Percentiles rank a stretch among this genome's conserved stretches.
These are phyloP conservation scores for Exserohilum rostratum DNA, from an alignment of 2,329 filamentous ascomycete species.

Conservation along the genomic window DNA sequence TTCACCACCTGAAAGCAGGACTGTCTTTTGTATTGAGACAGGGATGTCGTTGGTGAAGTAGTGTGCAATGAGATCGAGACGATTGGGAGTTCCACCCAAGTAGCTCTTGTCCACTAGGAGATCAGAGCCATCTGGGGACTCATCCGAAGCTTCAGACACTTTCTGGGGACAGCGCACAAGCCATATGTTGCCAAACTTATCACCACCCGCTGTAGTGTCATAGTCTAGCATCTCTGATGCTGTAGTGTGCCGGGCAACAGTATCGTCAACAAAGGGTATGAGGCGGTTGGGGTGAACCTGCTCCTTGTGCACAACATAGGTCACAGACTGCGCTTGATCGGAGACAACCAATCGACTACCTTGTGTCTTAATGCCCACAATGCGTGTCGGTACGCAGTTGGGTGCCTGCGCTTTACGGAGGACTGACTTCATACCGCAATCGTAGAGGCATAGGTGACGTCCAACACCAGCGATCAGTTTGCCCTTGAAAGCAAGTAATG, in stretches of 20 bases:
- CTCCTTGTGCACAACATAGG: conserved; percentile 91
- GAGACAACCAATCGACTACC: conserved; percentile 90
- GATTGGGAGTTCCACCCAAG: conserved; percentile 85
- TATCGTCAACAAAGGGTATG: conserved; percentile 92
- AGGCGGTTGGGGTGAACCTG: conserved; percentile 77
- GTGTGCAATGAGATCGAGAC: conserved; percentile 83
- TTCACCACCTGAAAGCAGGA: conserved; percentile 86
- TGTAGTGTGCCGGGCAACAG: conserved; percentile 86
- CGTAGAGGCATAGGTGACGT: conserved; percentile 82
- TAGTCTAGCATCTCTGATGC: conserved; percentile 96
- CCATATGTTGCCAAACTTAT: conserved; percentile 98
- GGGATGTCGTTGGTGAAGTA: conserved; percentile 92
- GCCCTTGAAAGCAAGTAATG: conserved; percentile 92
- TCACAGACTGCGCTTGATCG: conserved; percentile 90
- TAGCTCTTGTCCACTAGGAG: conserved; percentile 90
- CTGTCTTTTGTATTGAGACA: conserved; percentile 86
- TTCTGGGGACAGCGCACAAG: conserved; percentile 86
- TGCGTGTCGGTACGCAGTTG: conserved; percentile 76
- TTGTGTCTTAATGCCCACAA: conserved; percentile 86
- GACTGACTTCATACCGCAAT: conserved; percentile 89
- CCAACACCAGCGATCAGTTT: conserved; percentile 86
- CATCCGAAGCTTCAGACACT: conserved; percentile 86
- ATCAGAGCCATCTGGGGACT: conserved; percentile 87
- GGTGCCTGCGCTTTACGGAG: conserved; percentile 85
- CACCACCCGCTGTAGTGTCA: conserved; percentile 89